phyloP scores from a whole-genome alignment of 2,329 filamentous ascomycete genomes.

The Trichoderma koningii region DNA sequence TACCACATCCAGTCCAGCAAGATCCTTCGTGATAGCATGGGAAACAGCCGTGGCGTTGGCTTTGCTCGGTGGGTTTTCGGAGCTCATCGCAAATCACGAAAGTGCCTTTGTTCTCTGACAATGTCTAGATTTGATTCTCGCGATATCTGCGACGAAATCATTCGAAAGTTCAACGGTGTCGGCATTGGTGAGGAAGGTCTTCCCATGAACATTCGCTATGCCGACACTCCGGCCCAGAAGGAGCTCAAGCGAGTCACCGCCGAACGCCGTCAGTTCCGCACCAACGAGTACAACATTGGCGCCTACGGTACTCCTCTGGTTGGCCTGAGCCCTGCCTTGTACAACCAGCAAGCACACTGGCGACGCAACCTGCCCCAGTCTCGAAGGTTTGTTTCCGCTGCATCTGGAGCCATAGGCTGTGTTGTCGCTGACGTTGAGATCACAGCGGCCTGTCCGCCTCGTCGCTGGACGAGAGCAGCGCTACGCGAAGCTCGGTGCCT shows the following conservation, averaged over 20 bases:
- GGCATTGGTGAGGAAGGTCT: conserved; percentile 75
- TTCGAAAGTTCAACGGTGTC: conserved; percentile 81
- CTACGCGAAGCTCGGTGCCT: conserved; percentile 38
- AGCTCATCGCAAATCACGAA: no score
- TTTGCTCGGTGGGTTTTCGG: conserved; percentile 78
- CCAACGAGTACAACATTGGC: conserved; percentile 87
- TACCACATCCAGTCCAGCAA: conserved; percentile 89
- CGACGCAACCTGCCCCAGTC: conserved; percentile 38
- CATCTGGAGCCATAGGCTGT: background rate
- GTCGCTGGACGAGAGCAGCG: conserved; percentile 36
- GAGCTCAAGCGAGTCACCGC: conserved; percentile 94
- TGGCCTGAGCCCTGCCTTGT: conserved; percentile 50
- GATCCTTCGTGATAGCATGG: conserved; percentile 88
- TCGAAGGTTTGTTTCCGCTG: conserved; percentile 38
- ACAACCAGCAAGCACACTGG: conserved; percentile 44
- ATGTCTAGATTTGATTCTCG: conserved; percentile 69
- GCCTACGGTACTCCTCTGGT: conserved; percentile 66
- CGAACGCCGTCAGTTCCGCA: conserved; percentile 91
- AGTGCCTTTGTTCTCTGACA: background rate
- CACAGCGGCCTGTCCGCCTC: conserved; percentile 36
- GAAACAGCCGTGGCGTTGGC: conserved; percentile 92
- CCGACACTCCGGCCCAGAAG: conserved; percentile 96
- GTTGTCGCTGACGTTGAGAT: conserved; percentile 18
- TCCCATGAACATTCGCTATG: conserved; percentile 91
- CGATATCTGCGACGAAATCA: conserved; percentile 86